Conservation (phyloP, 1,284 basidiomycete species). For the Malassezia slooffiae region DNA sequence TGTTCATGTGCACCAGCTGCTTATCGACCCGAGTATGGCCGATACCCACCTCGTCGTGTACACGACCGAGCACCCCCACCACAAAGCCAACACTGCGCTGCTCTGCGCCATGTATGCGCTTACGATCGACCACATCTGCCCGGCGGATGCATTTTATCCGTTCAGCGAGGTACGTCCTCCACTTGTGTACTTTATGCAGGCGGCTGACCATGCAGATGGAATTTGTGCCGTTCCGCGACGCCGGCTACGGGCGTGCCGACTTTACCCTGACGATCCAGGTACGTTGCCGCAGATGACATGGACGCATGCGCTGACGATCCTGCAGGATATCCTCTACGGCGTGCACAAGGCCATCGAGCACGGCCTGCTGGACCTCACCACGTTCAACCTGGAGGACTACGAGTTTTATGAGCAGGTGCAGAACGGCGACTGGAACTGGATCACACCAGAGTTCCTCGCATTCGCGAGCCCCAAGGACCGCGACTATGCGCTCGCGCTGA, state of each 20-base stretch:
- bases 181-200: background rate
- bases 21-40: constrained; percentile 18
- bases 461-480: constrained; percentile 69
- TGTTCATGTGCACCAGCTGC: constrained; percentile 57
- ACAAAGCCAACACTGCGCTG: constrained; percentile 86
- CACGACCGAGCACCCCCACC: constrained; percentile 68
- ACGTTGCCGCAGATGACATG: too few species aligned
- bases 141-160: constrained; percentile 88
- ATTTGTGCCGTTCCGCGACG: constrained; percentile 82
- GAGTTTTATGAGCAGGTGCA: constrained; percentile 61
- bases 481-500: constrained; percentile 27
- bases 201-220: constrained; percentile 51
- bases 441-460: constrained; percentile 58
- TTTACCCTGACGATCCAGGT: constrained; percentile 83
- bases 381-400: constrained; percentile 72
- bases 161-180: constrained; percentile 33
- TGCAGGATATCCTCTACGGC: constrained; percentile 80
- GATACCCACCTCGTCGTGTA: constrained; percentile 71
- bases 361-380: constrained; percentile 77
- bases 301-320: constrained; percentile 7
- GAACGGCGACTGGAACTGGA: constrained; percentile 88
- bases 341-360: constrained; percentile 85
- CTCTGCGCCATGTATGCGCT: constrained; percentile 78
- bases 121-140: constrained; percentile 80
- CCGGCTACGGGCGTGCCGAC: constrained; percentile 81